Conservation (phyloP, 2,329 filamentous ascomycete species). For the Rasamsonia emersonii region DNA sequence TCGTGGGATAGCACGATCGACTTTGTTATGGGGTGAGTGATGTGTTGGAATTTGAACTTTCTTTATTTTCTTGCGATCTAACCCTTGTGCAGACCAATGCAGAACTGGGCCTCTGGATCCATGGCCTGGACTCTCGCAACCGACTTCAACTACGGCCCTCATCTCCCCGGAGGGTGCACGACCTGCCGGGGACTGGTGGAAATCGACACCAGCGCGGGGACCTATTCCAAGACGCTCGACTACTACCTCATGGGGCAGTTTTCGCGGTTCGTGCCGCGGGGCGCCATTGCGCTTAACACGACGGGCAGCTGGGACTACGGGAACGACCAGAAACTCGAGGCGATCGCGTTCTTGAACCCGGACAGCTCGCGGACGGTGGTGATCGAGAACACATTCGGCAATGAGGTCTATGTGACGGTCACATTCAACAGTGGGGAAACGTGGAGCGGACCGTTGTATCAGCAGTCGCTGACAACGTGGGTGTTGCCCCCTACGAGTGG, state of each 20-base stretch:
- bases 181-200: slow-evolving; percentile 1
- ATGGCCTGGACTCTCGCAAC: slow-evolving; percentile 6
- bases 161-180: slow-evolving; percentile 4
- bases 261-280: slow-evolving; percentile 4
- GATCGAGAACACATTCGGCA: slow-evolving; percentile 40
- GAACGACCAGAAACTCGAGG: slow-evolving; percentile 30
- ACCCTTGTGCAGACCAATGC: slow-evolving; percentile 2
- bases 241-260: slow-evolving; percentile 4
- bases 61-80: neutral
- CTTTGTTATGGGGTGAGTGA: slow-evolving; percentile 5
- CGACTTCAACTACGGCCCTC: slow-evolving; percentile 4
- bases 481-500: slow-evolving; percentile 16
- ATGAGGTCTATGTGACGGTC: slow-evolving; percentile 36
- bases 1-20: slow-evolving; percentile 4
- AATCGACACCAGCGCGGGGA: slow-evolving; percentile 3
- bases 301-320: slow-evolving; percentile 38
- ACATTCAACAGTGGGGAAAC: slow-evolving; percentile 14
- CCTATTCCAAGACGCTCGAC: slow-evolving; percentile 4
- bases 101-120: slow-evolving; percentile 5
- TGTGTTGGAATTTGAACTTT: no score
- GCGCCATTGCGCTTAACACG: slow-evolving; percentile 29
- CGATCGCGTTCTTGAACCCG: slow-evolving; percentile 40
- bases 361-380: slow-evolving; percentile 40
- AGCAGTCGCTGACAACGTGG: slow-evolving; percentile 22
- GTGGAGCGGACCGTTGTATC: slow-evolving; percentile 22